phyloP scores from a whole-genome alignment of 257 asterid genomes.

The Solanum dulcamara region DNA sequence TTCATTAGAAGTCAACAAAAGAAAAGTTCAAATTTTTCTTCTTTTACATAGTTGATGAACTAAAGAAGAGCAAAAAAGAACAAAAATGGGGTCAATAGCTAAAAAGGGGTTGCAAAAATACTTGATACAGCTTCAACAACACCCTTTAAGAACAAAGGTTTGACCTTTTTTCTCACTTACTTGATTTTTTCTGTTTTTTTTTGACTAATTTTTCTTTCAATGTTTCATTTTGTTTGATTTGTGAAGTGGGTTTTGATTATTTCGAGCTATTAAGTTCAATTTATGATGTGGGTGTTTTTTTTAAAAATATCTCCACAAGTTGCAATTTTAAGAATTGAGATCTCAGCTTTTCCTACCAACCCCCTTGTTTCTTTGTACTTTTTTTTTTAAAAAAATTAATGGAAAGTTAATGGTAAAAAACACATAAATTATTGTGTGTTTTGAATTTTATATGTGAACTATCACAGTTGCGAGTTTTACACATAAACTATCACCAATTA shows the following conservation, averaged over 20 bases:
- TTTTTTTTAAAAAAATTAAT: no score
- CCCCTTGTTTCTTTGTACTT: no score
- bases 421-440: no score
- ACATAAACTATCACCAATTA: not conserved
- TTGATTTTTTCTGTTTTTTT: not conserved
- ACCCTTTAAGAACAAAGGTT: conserved; percentile 89
- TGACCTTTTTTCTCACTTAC: not conserved
- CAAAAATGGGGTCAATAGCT: conserved; percentile 59
- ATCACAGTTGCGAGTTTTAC: no score
- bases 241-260: not conserved
- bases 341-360: no score
- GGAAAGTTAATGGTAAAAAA: no score
- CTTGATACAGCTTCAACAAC: conserved; percentile 61
- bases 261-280: not conserved
- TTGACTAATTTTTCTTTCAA: not conserved
- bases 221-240: not conserved
- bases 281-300: not conserved
- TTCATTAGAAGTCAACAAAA: not conserved
- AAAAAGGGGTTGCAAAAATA: conserved; percentile 67
- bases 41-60: not conserved
- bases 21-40: not conserved
- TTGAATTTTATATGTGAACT: not conserved
- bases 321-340: not conserved
- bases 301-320: no score
- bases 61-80: not conserved